Evolutionary conservation across 805 yeast genomes (phyloP), one percentile per base, ranked within the genome.

Genomic region (Wickerhamiella galacta): DNA sequence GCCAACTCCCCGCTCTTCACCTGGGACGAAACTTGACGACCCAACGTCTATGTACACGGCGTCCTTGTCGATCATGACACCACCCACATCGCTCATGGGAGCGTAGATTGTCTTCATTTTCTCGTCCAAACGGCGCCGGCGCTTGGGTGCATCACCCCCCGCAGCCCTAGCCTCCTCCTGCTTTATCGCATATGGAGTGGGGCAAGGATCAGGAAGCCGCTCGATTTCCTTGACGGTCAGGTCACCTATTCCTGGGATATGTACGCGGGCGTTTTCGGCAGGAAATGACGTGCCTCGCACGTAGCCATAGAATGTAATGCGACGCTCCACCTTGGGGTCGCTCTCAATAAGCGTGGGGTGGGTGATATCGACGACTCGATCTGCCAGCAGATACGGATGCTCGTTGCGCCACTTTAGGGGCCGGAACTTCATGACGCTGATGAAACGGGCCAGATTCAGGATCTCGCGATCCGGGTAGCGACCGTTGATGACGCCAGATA

Each of bases 41-140:
- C 82, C 83, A 6, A 79, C 72, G 46, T 79, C 95, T 39, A 90
- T 81, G 48, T 85, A 90, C 2, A 90, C 98, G 6, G 98, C 95
- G 60, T 90, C 99, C 51, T 78, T 85, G 58, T 90, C 99, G 39
- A 90, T 82, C 43, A 90, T 63, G 23, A 90, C 93, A 53, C 99
- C 99, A 36, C 95, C 95, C n/a, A 90, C 95, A 56, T 90, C 96
- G 30, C 95, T 80, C 99, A 90, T 90, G 31, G 99, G 99, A 0
- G 98, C 99, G 54, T 92, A 90, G 2, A 90, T 82, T 43, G 82
- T 71, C 53, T 85, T 90, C 52, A 82, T 93, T 46, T 76, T 81
- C 49, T 90, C 98, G 43, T 90, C 96, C 34, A 90, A 68, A 50
- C 96, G 70, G 52, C 82, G 80, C 49, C 95, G 68, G 54, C 95